A percentile compares a stretch with the other conserved stretches of the same genome.
Conservation (phyloP, 306 rosid genomes). For the Psophocarpus tetragonolobus region DNA sequence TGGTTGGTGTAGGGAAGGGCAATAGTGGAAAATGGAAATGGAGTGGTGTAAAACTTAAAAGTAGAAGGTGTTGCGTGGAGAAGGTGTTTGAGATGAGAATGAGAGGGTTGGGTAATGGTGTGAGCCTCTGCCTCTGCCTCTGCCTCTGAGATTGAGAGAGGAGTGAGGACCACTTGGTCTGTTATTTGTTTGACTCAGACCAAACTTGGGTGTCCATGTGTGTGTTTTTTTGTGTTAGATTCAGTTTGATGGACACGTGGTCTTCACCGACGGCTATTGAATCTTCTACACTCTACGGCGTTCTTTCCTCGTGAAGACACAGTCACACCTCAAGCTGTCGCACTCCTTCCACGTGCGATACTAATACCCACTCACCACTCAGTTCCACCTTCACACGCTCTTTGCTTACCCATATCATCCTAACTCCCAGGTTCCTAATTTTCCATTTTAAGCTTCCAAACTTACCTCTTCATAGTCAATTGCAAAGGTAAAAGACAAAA, state of each 20-base stretch:
- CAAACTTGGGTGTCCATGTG: background rate
- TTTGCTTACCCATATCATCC: no score
- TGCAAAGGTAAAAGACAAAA: background rate
- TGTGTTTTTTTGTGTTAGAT: conserved; percentile 45
- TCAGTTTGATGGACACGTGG: conserved; percentile 56
- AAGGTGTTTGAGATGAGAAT: background rate
- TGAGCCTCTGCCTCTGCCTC: no score
- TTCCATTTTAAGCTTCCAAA: background rate
- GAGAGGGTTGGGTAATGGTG: no score
- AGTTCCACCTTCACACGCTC: background rate
- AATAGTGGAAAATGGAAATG: background rate
- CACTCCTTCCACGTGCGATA: conserved; percentile 35
- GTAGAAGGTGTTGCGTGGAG: background rate
- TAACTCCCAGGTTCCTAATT: background rate
- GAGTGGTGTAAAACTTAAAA: no score
- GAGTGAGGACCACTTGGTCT: conserved; percentile 30
- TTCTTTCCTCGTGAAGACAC: conserved; percentile 7
- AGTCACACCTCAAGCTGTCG: background rate
- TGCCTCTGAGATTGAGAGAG: background rate
- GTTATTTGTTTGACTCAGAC: background rate
- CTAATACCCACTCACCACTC: background rate
- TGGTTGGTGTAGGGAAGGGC: no score
- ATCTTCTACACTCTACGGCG: conserved; percentile 9
- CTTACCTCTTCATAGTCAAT: background rate
- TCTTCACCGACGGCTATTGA: conserved; percentile 37